phyloP scores from a whole-genome alignment of 305 asterid species.

The Ilex paraguariensis region DNA sequence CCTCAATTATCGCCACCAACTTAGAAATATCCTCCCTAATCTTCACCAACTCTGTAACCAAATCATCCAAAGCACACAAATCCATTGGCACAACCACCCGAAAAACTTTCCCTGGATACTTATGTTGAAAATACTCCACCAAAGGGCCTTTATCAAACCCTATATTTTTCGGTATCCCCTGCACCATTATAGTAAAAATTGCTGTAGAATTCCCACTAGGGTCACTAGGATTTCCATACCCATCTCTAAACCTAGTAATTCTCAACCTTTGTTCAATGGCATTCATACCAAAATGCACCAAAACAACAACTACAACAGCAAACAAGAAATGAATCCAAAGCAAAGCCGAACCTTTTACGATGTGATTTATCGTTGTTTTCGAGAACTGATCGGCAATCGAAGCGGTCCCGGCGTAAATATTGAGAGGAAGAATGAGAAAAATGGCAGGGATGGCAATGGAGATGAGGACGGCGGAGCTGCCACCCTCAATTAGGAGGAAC shows the following conservation, averaged over 20 bases:
- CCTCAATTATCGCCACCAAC: conserved; percentile 70
- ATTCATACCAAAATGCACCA: conserved; percentile 74
- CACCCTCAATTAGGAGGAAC: conserved; percentile 84
- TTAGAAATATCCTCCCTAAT: conserved; percentile 76
- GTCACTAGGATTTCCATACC: conserved; percentile 75
- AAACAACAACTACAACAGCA: conserved; percentile 63
- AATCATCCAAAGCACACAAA: conserved; percentile 92
- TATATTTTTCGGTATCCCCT: conserved; percentile 80
- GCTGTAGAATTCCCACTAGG: conserved; percentile 67
- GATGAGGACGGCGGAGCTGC: conserved; percentile 67
- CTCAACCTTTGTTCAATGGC: conserved; percentile 62
- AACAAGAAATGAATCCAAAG: conserved; percentile 92
- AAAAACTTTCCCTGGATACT: conserved; percentile 83
- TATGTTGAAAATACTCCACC: conserved; percentile 76
- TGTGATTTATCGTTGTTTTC: conserved; percentile 80
- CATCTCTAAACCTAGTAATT: conserved; percentile 76
- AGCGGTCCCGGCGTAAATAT: conserved; percentile 68
- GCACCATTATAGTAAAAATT: conserved; percentile 79
- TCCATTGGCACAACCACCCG: conserved; percentile 92
- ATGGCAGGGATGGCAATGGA: conserved; percentile 57
- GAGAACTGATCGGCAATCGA: conserved; percentile 81
- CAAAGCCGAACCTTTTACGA: conserved; percentile 78
- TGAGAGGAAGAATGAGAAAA: conserved; percentile 65
- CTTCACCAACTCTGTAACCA: conserved; percentile 82
- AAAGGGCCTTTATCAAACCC: conserved; percentile 77